A percentile compares a stretch with the other conserved stretches of the same genome.
phyloP scores from a whole-genome alignment of 805 yeast genomes.

The Candida insectorum region DNA sequence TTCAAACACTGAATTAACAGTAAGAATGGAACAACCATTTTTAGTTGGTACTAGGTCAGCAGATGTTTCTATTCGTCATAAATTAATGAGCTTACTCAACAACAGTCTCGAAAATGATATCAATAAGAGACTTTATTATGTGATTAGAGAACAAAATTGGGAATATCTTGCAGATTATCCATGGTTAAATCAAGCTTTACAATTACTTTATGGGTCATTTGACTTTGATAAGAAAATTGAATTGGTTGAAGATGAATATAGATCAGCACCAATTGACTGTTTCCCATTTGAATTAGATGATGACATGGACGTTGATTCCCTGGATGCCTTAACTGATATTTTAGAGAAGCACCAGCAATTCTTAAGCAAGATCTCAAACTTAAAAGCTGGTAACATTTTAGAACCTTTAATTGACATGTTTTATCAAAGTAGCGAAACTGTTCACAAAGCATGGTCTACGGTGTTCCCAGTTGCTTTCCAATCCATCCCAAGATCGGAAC shows the following conservation, averaged over 20 bases:
- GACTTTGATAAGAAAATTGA: constrained; percentile 47
- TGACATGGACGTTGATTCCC: constrained; percentile 26
- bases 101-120: constrained; percentile 75
- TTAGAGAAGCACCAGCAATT: constrained; percentile 27
- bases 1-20: constrained; percentile 83
- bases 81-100: constrained; percentile 75
- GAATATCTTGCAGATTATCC: constrained; percentile 88
- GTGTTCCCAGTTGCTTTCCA: constrained; percentile 79
- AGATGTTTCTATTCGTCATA: constrained; percentile 69
- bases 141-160: constrained; percentile 96
- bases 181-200: constrained; percentile 93
- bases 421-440: constrained; percentile 75
- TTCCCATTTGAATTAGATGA: constrained; percentile 29
- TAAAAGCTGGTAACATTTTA: constrained; percentile 58
- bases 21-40: constrained; percentile 94
- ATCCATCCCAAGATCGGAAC: constrained; percentile 74
- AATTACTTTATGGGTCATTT: constrained; percentile 76
- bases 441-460: constrained; percentile 78
- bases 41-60: constrained; percentile 86
- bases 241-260: constrained; percentile 47
- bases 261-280: constrained; percentile 50
- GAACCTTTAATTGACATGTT: constrained; percentile 76
- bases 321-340: constrained; percentile 17
- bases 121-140: constrained; percentile 75
- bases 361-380: constrained; percentile 24